Evolutionary conservation across 768 basidiomycete genomes (phyloP).

Genomic region (Mycena olivaceomarginata): DNA sequence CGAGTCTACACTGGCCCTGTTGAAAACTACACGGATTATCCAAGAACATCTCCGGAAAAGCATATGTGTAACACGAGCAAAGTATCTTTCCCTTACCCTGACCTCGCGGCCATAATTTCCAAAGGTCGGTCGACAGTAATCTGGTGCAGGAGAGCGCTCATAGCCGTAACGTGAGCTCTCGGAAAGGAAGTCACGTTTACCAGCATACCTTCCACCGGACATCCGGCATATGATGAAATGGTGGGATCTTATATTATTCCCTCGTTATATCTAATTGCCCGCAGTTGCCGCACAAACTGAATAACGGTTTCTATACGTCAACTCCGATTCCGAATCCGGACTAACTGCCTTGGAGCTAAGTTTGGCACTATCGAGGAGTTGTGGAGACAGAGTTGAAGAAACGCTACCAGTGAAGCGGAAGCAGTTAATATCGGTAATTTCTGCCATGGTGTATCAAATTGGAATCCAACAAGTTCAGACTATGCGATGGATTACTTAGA

Average conservation of each 20-base stretch:
- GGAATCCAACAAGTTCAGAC: no score
- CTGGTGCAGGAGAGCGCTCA: not conserved
- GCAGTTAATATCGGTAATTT: not conserved
- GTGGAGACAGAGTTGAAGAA: conserved; percentile 23
- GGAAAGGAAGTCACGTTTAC: conserved; percentile 38
- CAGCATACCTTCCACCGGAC: not conserved
- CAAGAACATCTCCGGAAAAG: conserved; percentile 15
- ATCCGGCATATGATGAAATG: conserved; percentile 44
- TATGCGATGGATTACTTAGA: no score
- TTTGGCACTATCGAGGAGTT: conserved; percentile 39
- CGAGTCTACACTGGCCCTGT: conserved; percentile 1
- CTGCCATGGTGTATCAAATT: no score
- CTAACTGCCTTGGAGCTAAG: conserved; percentile 39
- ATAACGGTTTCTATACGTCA: conserved; percentile 24
- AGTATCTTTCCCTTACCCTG: conserved; percentile 6
- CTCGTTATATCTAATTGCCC: not conserved
- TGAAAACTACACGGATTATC: conserved; percentile 17
- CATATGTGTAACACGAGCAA: conserved; percentile 6
- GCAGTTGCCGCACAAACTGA: conserved; percentile 29
- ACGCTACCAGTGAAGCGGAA: not conserved
- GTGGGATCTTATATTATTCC: not conserved
- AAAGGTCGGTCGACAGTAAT: not conserved
- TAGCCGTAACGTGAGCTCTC: conserved; percentile 12
- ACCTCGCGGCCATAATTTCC: not conserved
- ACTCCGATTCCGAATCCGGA: conserved; percentile 35